Percentiles rank a stretch among this genome's conserved stretches.
These are phyloP conservation scores for Pinus albicaulis DNA, from an alignment of 75 land plant genomes.

Conservation along the genomic window DNA sequence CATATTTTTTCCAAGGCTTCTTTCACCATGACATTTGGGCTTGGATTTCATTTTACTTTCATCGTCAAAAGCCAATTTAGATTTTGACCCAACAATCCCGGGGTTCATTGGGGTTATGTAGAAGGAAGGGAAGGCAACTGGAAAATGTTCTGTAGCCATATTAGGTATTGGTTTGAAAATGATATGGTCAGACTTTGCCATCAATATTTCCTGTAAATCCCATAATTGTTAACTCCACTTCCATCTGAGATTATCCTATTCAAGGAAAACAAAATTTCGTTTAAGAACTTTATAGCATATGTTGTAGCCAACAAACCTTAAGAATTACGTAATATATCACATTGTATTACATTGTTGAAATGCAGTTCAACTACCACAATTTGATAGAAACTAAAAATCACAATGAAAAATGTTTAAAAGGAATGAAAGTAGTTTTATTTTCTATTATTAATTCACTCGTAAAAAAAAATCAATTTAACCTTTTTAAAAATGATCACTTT, in stretches of 20 bases:
- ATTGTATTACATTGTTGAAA: neutral
- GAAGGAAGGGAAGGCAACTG: conserved; percentile 95
- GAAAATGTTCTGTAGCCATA: conserved; percentile 62
- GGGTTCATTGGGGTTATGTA: conserved; percentile 98
- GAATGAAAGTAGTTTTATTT: too few relatives aligned
- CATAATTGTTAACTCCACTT: neutral
- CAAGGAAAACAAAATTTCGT: neutral
- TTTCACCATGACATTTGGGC: too few relatives aligned
- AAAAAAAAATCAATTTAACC: too few relatives aligned
- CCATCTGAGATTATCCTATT: neutral
- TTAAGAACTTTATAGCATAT: neutral
- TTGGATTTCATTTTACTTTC: too few relatives aligned
- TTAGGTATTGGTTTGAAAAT: conserved; percentile 95
- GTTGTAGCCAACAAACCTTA: too few relatives aligned
- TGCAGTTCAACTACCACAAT: neutral
- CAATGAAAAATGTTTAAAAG: too few relatives aligned
- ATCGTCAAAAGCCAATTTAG: too few relatives aligned
- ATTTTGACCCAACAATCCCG: too few relatives aligned
- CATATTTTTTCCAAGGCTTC: too few relatives aligned
- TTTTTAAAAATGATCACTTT: too few relatives aligned
- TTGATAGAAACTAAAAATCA: neutral
- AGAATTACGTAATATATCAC: neutral
- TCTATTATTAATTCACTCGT: too few relatives aligned
- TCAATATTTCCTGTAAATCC: conserved; percentile 75
- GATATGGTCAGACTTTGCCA: conserved; percentile 98